A percentile compares a stretch with the other conserved stretches of the same genome.
These are phyloP conservation scores for Biscogniauxia mediterranea DNA, from an alignment of 2,329 filamentous ascomycete genomes.

Conservation along the genomic window DNA sequence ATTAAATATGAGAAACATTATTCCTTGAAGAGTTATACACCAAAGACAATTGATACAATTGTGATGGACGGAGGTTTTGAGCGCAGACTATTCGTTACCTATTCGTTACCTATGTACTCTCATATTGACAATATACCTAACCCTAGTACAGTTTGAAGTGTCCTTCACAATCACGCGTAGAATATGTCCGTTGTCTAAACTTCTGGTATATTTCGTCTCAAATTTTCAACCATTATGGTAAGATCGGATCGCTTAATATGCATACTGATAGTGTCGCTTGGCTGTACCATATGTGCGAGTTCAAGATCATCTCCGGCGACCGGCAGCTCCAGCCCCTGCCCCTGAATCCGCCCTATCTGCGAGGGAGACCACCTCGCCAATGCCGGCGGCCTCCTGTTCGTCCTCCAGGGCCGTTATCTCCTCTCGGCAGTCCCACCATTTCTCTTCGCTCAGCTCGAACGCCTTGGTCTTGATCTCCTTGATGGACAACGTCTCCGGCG, in stretches of 20 bases:
- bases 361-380: slow-evolving; percentile 89
- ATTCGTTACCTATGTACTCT: no score
- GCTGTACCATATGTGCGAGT: neutral
- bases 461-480: slow-evolving; percentile 93
- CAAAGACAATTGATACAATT: no score
- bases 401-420: slow-evolving; percentile 90
- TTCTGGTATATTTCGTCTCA: no score
- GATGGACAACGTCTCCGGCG: slow-evolving; percentile 66
- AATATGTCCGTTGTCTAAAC: no score
- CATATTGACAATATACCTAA: no score
- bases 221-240: no score
- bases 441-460: slow-evolving; percentile 88
- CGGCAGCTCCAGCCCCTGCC: slow-evolving; percentile 46
- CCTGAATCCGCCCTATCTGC: slow-evolving; percentile 65
- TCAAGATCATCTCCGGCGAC: slow-evolving; percentile 28
- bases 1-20: no score
- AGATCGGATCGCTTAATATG: neutral
- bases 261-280: neutral
- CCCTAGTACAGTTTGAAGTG: no score
- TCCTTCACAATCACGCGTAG: no score
- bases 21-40: no score
- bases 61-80: no score
- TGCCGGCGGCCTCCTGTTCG: slow-evolving; percentile 92
- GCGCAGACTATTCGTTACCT: no score
- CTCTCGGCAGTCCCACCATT: slow-evolving; percentile 98